These are phyloP conservation scores for Bremia lactucae DNA, from an alignment of 352 stramenopile species.

Conservation along the genomic window DNA sequence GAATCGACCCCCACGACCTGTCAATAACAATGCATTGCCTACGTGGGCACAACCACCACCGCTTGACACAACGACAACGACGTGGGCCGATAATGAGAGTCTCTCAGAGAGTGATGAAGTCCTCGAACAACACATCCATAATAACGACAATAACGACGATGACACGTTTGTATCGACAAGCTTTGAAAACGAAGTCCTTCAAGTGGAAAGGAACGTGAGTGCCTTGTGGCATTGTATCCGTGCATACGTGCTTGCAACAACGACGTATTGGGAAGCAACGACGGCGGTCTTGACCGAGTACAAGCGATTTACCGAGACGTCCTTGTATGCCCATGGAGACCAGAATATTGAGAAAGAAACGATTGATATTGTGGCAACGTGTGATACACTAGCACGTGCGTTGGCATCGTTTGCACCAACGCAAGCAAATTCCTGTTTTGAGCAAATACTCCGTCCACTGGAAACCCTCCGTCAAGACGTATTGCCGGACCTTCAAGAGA, in stretches of 20 bases:
- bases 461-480: constrained; percentile 33
- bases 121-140: constrained; percentile 23
- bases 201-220: constrained; percentile 59
- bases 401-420: constrained; percentile 24
- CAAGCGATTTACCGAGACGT: constrained; percentile 41
- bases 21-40: constrained; percentile 31
- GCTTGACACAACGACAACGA: not conserved
- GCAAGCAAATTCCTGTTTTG: constrained; percentile 36
- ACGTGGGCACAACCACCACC: constrained; percentile 44
- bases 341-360: constrained; percentile 2
- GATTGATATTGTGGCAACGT: too few relatives aligned
- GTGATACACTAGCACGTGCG: constrained; percentile 18
- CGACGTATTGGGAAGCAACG: constrained; percentile 45
- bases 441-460: constrained; percentile 33
- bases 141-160: constrained; percentile 2
- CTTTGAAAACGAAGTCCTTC: constrained; percentile 66
- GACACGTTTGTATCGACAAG: constrained; percentile 31
- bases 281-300: constrained; percentile 53
- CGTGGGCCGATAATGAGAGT: constrained; percentile 49
- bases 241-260: constrained; percentile 48
- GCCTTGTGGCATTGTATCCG: constrained; percentile 68
- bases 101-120: constrained; percentile 56
- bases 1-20: constrained; percentile 46
- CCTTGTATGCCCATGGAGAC: constrained; percentile 23
- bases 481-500: constrained; percentile 63